Conservation (phyloP, 768 basidiomycete genomes). For the Boletus coccyginus region DNA sequence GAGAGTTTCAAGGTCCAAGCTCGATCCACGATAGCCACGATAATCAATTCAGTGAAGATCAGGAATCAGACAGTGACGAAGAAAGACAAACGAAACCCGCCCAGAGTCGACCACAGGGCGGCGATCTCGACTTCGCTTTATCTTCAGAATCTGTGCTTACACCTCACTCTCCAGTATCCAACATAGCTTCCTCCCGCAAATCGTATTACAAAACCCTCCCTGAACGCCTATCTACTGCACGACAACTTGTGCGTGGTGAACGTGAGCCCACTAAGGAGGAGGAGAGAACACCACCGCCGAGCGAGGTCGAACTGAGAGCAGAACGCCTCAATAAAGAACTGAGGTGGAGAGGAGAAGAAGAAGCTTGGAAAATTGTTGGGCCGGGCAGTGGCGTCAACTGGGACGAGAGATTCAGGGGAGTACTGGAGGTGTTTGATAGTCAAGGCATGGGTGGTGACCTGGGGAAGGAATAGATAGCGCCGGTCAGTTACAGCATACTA, state of each 20-base stretch:
- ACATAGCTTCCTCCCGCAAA: slow-evolving; percentile 66
- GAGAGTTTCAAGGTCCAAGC: slow-evolving; percentile 51
- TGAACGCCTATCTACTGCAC: slow-evolving; percentile 63
- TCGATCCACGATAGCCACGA: slow-evolving; percentile 17
- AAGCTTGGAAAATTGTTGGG: slow-evolving; percentile 76
- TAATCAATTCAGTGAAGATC: slow-evolving; percentile 13
- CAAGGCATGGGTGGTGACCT: slow-evolving; percentile 22
- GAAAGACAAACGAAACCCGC: background rate
- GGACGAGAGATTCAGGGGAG: slow-evolving; percentile 68
- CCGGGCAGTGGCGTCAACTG: slow-evolving; percentile 64
- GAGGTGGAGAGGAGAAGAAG: slow-evolving; percentile 76
- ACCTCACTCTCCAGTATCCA: slow-evolving; percentile 54
- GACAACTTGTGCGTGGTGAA: slow-evolving; percentile 69
- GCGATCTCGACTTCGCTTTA: slow-evolving; percentile 77
- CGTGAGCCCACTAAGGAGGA: slow-evolving; percentile 90
- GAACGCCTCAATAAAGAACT: slow-evolving; percentile 89
- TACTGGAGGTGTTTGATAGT: slow-evolving; percentile 59
- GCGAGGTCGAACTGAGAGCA: slow-evolving; percentile 83
- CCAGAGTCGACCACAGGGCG: slow-evolving; percentile 19
- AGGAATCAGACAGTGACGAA: slow-evolving; percentile 5
- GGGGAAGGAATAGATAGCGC: background rate
- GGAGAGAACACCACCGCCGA: slow-evolving; percentile 69
- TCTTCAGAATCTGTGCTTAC: slow-evolving; percentile 68
- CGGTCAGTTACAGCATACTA: background rate
- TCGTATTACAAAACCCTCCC: slow-evolving; percentile 76